Evolutionary conservation across 1,139 yeast genomes (phyloP), one percentile per base, ranked within the genome.

Genomic region (Diutina rugosa): DNA sequence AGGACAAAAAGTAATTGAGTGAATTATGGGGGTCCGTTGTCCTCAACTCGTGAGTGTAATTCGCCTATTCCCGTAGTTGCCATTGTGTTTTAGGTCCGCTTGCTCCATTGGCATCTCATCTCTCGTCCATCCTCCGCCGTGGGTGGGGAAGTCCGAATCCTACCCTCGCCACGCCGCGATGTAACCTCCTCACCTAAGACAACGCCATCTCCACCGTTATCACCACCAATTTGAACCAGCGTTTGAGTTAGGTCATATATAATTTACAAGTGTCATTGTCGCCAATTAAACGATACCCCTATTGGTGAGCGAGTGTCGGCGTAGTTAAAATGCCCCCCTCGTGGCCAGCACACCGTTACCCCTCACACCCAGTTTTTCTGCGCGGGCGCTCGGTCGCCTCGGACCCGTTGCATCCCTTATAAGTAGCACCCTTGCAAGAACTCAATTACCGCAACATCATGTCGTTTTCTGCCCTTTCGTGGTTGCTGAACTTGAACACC

Each of bases 401-500:
- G 41, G 41, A 35, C 41, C 41, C 41, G 41, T 35, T 35, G 41
- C 41, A 35, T 35, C 41, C 41, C 10, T 35, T 35, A 35, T 35
- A 35, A 35, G 41, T 35, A 35, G 41, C 14, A 21, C 26, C 26
- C 4, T 21, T 21, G 26, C 26, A 21, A 21, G 26, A 21, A 21
- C 26, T 21, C 26, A 21, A 21, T 2, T 3, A 35, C 41, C 41
- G 41, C 41, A 35, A 35, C 46, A 56, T 48, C 44, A 67, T 67
- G 70, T 67, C 70, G 51, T 62, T 62, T 62, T 60, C 69, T 54
- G 58, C 79, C 57, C 69, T 77, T 66, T 64, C 72, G 62, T 93
- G 99, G 98, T 83, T 93, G 74, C 81, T 91, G 66, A 75, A 83
- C 65, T 82, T 93, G 71, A 86, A 93, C 76, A 82, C 86, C 65